Conservation (phyloP, 2,329 filamentous ascomycete species). For the Sclerotinia spermophila region DNA sequence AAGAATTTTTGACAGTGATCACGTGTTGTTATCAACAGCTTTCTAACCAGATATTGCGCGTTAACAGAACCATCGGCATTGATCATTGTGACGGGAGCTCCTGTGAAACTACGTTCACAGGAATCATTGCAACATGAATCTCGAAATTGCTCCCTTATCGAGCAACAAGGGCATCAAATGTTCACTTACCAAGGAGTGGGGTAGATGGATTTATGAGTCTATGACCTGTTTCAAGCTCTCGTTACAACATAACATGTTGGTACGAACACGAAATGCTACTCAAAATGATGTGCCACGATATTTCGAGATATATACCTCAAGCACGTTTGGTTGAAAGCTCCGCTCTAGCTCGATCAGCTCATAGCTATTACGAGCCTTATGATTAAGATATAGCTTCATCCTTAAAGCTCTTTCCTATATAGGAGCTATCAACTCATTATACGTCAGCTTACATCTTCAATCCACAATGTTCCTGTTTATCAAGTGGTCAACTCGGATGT, state of each 20-base stretch:
- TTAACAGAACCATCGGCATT: not conserved
- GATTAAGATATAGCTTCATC: not conserved
- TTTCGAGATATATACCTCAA: not conserved
- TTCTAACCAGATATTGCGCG: not conserved
- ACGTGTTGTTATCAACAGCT: not conserved
- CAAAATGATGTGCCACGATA: not conserved
- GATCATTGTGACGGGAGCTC: not conserved
- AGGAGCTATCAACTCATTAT: constrained; percentile 5
- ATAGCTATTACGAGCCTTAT: not conserved
- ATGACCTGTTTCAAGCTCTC: not conserved
- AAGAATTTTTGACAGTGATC: not conserved
- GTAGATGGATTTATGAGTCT: not conserved
- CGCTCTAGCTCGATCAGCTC: constrained; percentile 7
- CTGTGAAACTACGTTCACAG: not conserved
- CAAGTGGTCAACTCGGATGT: not conserved
- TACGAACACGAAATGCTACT: not conserved
- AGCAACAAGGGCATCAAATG: not conserved
- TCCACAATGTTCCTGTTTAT: not conserved
- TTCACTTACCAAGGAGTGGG: not conserved
- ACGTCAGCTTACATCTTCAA: constrained; percentile 10
- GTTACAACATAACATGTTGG: not conserved
- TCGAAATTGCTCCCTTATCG: not conserved
- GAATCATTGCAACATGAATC: not conserved
- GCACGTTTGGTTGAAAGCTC: not conserved
- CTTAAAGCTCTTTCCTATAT: constrained; percentile 4